phyloP scores from a whole-genome alignment of 805 yeast genomes.

The Phaffomyces thermotolerans region DNA sequence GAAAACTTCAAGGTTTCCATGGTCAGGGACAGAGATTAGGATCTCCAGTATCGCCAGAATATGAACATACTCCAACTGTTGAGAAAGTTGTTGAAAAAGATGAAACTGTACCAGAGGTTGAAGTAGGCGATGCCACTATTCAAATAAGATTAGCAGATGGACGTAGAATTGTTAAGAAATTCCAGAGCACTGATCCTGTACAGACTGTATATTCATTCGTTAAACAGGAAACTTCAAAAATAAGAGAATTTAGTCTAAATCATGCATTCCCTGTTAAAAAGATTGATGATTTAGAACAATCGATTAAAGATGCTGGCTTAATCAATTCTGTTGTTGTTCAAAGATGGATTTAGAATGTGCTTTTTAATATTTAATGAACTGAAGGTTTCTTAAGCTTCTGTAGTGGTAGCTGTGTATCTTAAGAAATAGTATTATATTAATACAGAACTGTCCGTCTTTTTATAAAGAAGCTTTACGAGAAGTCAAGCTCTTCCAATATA shows the following conservation, averaged over 20 bases:
- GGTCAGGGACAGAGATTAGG: conserved; percentile 87
- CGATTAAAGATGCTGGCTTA: conserved; percentile 69
- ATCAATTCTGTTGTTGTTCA: conserved; percentile 85
- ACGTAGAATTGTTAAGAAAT: conserved; percentile 53
- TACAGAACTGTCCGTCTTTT: too few species aligned
- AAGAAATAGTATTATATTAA: too few species aligned
- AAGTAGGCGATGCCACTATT: conserved; percentile 60
- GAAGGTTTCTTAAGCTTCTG: not conserved
- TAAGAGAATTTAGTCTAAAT: conserved; percentile 51
- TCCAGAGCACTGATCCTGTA: conserved; percentile 60
- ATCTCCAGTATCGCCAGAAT: conserved; percentile 78
- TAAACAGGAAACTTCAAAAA: conserved; percentile 34
- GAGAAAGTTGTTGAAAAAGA: conserved; percentile 11
- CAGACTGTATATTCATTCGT: conserved; percentile 64
- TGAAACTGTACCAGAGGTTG: conserved; percentile 20
- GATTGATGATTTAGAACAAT: conserved; percentile 47
- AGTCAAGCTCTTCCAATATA: too few species aligned
- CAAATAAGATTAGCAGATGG: conserved; percentile 87
- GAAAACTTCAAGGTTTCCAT: conserved; percentile 53
- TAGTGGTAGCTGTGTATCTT: not conserved
- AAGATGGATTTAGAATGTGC: conserved; percentile 47
- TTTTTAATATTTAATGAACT: not conserved
- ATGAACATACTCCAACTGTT: conserved; percentile 14
- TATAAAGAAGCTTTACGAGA: too few species aligned
- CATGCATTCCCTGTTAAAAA: conserved; percentile 79